A percentile compares a stretch with the other conserved stretches of the same genome.
These are phyloP conservation scores for Coemansia sp. DNA, from an alignment of 192 early-diverging fungal species.

Conservation along the genomic window DNA sequence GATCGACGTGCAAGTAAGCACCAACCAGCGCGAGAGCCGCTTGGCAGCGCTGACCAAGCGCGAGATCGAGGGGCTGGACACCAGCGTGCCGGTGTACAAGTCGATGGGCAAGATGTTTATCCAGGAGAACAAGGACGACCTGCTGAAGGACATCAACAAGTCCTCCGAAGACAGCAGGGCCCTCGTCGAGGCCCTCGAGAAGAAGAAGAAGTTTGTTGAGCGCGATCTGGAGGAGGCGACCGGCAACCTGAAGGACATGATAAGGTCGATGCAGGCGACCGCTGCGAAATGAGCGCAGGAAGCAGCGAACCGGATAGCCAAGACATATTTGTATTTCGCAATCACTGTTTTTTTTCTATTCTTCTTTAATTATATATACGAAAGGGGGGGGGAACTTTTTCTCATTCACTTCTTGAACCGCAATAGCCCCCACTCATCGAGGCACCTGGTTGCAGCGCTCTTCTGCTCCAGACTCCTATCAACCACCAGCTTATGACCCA, in stretches of 20 bases:
- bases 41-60: conserved; percentile 44
- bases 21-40: conserved; percentile 49
- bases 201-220: conserved; percentile 55
- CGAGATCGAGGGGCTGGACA: conserved; percentile 42
- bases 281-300: background rate
- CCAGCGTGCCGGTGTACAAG: conserved; percentile 34
- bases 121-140: conserved; percentile 29
- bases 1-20: conserved; percentile 44
- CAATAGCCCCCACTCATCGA: background rate
- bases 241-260: conserved; percentile 37
- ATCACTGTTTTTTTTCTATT: too few species aligned
- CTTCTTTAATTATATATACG: too few species aligned
- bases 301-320: too few species aligned
- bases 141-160: conserved; percentile 38
- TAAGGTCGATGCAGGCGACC: conserved; percentile 20
- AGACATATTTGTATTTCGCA: too few species aligned
- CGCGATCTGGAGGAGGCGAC: conserved; percentile 43
- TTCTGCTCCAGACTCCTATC: background rate
- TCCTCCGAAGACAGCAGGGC: conserved; percentile 10
- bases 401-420: background rate
- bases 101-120: conserved; percentile 57
- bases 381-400: too few species aligned
- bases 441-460: background rate
- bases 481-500: background rate
- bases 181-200: conserved; percentile 36